These are phyloP conservation scores for Magnusiomyces tetraspermus DNA, from an alignment of 1,139 yeast species.

Conservation along the genomic window DNA sequence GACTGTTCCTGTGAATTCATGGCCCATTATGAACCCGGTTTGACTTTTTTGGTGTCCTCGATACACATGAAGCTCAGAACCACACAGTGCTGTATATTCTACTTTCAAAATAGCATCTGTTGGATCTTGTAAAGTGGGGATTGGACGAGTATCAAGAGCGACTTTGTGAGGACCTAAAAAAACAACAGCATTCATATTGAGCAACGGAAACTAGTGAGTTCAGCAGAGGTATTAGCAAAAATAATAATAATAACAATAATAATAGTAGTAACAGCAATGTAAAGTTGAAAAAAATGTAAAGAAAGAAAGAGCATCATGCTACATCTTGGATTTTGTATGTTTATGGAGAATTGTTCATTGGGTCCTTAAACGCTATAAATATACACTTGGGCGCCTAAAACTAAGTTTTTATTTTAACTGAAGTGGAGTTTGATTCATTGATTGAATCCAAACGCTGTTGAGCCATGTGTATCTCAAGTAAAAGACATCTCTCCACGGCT, in stretches of 20 bases:
- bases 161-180: conserved; percentile 44
- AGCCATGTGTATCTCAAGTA: no score
- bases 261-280: background rate
- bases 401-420: no score
- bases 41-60: conserved; percentile 46
- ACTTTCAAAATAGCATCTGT: conserved; percentile 47
- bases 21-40: conserved; percentile 57
- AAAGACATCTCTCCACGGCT: no score
- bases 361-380: no score
- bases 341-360: no score
- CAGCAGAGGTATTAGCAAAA: background rate
- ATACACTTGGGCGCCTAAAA: no score
- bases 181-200: conserved; percentile 54
- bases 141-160: conserved; percentile 36
- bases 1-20: conserved; percentile 66
- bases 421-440: no score
- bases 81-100: conserved; percentile 49
- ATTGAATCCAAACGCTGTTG: no score
- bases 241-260: background rate
- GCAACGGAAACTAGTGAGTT: no score
- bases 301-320: no score
- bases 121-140: conserved; percentile 37
- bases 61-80: conserved; percentile 53
- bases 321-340: no score
- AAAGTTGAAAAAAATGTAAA: no score